Percentiles rank a stretch among this genome's conserved stretches.
These are phyloP conservation scores for Bryum argenteum DNA, from an alignment of 225 moss, liverwort and hornwort species.

Conservation along the genomic window DNA sequence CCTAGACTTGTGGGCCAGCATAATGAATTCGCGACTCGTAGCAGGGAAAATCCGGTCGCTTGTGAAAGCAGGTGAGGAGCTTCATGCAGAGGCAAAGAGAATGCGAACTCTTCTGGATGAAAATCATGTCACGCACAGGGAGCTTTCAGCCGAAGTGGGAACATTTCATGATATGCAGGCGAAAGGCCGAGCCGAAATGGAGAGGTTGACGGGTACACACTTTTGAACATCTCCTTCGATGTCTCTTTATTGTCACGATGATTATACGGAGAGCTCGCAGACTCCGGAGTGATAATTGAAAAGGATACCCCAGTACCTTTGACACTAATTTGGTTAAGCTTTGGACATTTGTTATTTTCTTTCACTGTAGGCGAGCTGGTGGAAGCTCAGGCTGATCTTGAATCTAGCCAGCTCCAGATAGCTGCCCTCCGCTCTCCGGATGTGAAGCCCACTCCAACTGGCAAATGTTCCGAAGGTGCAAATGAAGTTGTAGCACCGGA, in stretches of 20 bases:
- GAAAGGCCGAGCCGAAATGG: slow-evolving; percentile 76
- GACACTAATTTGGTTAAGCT: neutral
- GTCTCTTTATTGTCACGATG: neutral
- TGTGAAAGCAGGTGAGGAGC: slow-evolving; percentile 64
- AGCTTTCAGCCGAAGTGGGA: slow-evolving; percentile 72
- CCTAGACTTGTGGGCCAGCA: slow-evolving; percentile 23
- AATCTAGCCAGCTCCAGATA: slow-evolving; percentile 67
- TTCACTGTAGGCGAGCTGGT: slow-evolving; percentile 66
- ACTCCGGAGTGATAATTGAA: neutral
- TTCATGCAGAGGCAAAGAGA: slow-evolving; percentile 53
- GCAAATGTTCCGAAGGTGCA: slow-evolving; percentile 53
- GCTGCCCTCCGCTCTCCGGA: slow-evolving; percentile 68
- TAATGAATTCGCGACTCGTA: slow-evolving; percentile 24
- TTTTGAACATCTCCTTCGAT: too few species aligned
- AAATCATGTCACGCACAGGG: slow-evolving; percentile 73
- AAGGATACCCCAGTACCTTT: neutral
- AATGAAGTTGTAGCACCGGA: slow-evolving; percentile 51
- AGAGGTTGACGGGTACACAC: slow-evolving; percentile 63
- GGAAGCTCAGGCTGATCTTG: slow-evolving; percentile 71
- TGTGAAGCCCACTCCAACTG: slow-evolving; percentile 49
- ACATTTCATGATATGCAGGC: slow-evolving; percentile 67
- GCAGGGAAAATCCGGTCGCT: slow-evolving; percentile 60
- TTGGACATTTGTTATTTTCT: neutral
- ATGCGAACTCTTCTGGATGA: slow-evolving; percentile 67
- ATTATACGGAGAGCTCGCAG: neutral